These are phyloP conservation scores for Leccinum imitatum DNA, from an alignment of 768 basidiomycete species.

Conservation along the genomic window DNA sequence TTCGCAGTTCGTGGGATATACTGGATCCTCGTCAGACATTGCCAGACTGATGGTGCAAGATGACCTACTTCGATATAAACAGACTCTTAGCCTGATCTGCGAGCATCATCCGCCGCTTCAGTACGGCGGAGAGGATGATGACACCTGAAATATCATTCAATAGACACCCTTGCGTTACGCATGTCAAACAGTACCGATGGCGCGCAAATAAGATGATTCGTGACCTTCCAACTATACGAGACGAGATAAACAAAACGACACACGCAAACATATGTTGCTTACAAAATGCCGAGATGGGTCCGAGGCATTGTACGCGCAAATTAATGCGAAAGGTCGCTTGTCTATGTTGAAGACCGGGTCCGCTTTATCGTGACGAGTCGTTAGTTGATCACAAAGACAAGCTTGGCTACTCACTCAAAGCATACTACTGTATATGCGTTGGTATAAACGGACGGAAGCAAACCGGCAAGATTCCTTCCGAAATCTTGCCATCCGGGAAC, in stretches of 20 bases:
- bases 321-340: conserved; percentile 76
- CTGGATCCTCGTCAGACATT: too few species aligned
- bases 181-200: conserved; percentile 57
- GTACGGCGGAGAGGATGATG: conserved; percentile 79
- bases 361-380: conserved; percentile 43
- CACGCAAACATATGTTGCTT: conserved; percentile 24
- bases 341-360: conserved; percentile 83
- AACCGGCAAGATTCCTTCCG: conserved; percentile 82
- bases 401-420: conserved; percentile 60
- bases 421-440: conserved; percentile 71
- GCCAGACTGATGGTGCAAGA: too few species aligned
- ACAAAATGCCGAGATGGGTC: conserved; percentile 82
- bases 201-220: conserved; percentile 87
- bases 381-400: background rate
- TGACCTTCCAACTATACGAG: conserved; percentile 74
- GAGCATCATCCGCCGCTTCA: too few species aligned
- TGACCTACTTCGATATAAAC: too few species aligned
- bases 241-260: conserved; percentile 9
- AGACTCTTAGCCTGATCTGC: too few species aligned
- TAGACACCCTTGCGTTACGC: conserved; percentile 1
- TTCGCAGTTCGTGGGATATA: too few species aligned
- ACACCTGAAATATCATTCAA: conserved; percentile 51
- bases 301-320: conserved; percentile 88
- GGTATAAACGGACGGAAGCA: conserved; percentile 84
- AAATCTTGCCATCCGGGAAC: conserved; percentile 83